Evolutionary conservation across 1,284 basidiomycete species (phyloP), one percentile per base, ranked within the genome.

Genomic region (Ceratobasidium sp.): DNA sequence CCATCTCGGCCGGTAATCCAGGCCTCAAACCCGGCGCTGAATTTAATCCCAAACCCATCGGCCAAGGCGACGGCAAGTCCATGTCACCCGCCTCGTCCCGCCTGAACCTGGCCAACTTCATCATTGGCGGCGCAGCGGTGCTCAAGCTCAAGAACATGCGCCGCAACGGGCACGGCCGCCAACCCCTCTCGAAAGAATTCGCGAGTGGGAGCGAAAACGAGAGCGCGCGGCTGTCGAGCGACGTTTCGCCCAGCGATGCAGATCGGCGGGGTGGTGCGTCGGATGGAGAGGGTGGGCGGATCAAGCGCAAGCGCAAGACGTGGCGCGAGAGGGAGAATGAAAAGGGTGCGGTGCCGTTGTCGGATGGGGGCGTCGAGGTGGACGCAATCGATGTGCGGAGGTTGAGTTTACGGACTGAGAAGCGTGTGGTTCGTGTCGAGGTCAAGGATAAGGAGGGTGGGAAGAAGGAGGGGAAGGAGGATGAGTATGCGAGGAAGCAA

Each of bases 141-240:
- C 43, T 62, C 27, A 43, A 43, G 1, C 64, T 67, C n/a, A n/a
- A n/a, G 17, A 54, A 45, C 38, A 47, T 29, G 40, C 50, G 52
- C 17, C 50, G 45, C 45, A 52, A 20, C 32, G 47, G 35, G 22
- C 56, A 35, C 42, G n/a, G 45, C n/a, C n/a, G n/a, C n/a, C n/a
- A n/a, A 47, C 13, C 45, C 8, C 7, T 47, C 22, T 8, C 13
- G 7, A 12, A 22, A 45, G 57, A 27, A 34, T 15, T 2, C 15
- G n/a, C n/a, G 25, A 67, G 64, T n/a, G 64, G 64, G 52, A 67
- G 64, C 42, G 64, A 67, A 43, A 67, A 67, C n/a, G 64, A 67
- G 4, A 20, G 64, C n/a, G n/a, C n/a, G n/a, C n/a, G n/a, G 12
- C 12, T 67, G 15, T 54, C 52, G 17, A 54, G 50, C 2, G 64